Percentiles rank a stretch among this genome's conserved stretches.
phyloP scores from a whole-genome alignment of 2,329 filamentous ascomycete genomes.

The Diaporthe vaccinii region DNA sequence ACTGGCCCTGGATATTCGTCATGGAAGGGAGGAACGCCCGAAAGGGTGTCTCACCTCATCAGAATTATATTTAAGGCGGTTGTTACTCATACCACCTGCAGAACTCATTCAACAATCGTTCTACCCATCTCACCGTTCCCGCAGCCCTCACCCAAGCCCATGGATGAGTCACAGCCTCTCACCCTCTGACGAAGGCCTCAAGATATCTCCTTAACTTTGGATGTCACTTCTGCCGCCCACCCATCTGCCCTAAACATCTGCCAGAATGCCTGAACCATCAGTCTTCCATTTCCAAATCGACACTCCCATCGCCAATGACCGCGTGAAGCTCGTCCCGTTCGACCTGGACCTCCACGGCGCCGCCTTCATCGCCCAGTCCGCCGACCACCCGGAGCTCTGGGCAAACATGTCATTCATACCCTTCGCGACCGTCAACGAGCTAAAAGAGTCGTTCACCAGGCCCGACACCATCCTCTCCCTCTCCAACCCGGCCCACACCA shows the following conservation, averaged over 20 bases:
- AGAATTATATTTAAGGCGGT: not conserved
- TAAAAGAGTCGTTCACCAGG: slow-evolving; percentile 39
- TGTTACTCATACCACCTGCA: not conserved
- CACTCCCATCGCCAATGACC: slow-evolving; percentile 43
- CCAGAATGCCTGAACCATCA: not conserved
- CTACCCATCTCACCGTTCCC: not conserved
- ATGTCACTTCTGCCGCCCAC: rapidly evolving
- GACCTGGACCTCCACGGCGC: slow-evolving; percentile 42
- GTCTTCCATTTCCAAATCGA: slow-evolving; percentile 38
- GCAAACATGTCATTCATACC: slow-evolving; percentile 43
- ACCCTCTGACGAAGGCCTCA: not conserved
- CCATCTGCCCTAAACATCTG: too few species aligned
- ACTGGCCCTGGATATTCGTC: not conserved
- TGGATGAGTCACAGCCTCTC: not conserved
- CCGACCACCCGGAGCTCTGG: slow-evolving; percentile 42
- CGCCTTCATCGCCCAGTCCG: slow-evolving; percentile 32
- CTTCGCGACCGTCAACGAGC: slow-evolving; percentile 41
- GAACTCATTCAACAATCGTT: rapidly evolving
- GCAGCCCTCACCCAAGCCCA: not conserved
- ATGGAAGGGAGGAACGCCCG: not conserved
- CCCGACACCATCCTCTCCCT: slow-evolving; percentile 15
- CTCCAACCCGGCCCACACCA: slow-evolving; percentile 37
- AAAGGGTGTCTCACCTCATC: not conserved
- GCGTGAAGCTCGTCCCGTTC: slow-evolving; percentile 43
- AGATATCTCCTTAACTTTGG: not conserved